These are phyloP conservation scores for Colletotrichum limetticola DNA, from an alignment of 2,329 filamentous ascomycete genomes.

Conservation along the genomic window DNA sequence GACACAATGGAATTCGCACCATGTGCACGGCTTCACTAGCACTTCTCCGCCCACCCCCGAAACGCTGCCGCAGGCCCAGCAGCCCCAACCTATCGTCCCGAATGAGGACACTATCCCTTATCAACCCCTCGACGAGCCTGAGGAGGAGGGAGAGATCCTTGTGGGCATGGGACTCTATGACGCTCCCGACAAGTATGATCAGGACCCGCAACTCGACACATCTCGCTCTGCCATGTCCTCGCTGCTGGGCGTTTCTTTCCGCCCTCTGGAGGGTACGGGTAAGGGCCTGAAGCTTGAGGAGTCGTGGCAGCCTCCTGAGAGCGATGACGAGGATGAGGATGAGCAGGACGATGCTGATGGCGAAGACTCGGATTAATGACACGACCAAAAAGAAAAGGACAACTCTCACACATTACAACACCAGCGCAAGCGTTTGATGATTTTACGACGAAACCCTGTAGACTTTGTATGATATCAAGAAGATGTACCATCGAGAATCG, in stretches of 20 bases:
- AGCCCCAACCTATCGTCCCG: conserved; percentile 55
- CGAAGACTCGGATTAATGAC: conserved; percentile 39
- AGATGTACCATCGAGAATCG: conserved; percentile 6
- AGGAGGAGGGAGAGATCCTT: conserved; percentile 75
- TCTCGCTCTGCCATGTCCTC: conserved; percentile 65
- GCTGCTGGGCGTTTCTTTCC: conserved; percentile 62
- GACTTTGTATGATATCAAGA: conserved; percentile 25
- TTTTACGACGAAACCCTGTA: conserved; percentile 24
- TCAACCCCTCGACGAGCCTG: conserved; percentile 60
- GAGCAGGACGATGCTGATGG: conserved; percentile 48
- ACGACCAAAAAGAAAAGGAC: not conserved
- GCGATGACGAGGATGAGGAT: conserved; percentile 65
- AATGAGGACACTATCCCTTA: conserved; percentile 62
- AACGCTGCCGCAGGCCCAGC: conserved; percentile 63
- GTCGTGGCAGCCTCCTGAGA: conserved; percentile 77
- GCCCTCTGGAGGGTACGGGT: conserved; percentile 61
- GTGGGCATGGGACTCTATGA: conserved; percentile 89
- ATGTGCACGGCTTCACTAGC: conserved; percentile 55
- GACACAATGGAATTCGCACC: conserved; percentile 56
- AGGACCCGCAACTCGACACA: conserved; percentile 63
- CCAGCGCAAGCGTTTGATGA: conserved; percentile 22
- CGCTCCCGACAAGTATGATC: conserved; percentile 67
- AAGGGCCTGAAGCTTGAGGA: conserved; percentile 86
- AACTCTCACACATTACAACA: not conserved
- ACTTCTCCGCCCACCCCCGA: conserved; percentile 70